Conservation (phyloP, 2,329 filamentous ascomycete species). For the Beauveria asiatica region DNA sequence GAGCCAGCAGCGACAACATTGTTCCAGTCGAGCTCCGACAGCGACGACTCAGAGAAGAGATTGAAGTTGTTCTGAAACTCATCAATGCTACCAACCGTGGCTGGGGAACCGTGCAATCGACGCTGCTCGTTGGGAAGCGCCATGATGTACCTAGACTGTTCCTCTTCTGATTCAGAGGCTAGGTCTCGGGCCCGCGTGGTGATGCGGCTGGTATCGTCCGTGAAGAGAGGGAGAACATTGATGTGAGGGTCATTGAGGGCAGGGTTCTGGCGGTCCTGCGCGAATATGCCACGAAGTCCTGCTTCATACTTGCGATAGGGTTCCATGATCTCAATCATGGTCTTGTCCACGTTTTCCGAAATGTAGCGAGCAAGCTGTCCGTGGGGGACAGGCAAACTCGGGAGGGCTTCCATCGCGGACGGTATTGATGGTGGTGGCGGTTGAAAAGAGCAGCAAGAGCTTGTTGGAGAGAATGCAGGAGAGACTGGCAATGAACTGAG, state of each 20-base stretch:
- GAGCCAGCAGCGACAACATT: conserved; percentile 78
- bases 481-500: not conserved
- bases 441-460: not conserved
- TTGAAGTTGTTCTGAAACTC: conserved; percentile 74
- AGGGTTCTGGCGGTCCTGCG: conserved; percentile 56
- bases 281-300: conserved; percentile 57
- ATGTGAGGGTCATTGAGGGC: conserved; percentile 46
- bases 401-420: conserved; percentile 26
- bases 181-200: conserved; percentile 55
- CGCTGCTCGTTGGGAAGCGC: conserved; percentile 52
- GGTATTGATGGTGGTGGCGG: not conserved
- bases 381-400: conserved; percentile 38
- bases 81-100: conserved; percentile 56
- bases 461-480: not conserved
- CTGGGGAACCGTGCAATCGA: conserved; percentile 52
- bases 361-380: conserved; percentile 44
- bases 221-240: conserved; percentile 61
- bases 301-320: conserved; percentile 63
- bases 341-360: conserved; percentile 40
- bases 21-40: conserved; percentile 69
- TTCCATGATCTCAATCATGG: conserved; percentile 49
- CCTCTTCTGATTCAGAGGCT: conserved; percentile 46
- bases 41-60: conserved; percentile 70
- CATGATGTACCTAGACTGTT: conserved; percentile 63
- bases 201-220: conserved; percentile 44